phyloP scores from a whole-genome alignment of 495 filamentous ascomycete species.

The Cladorrhinum samala region DNA sequence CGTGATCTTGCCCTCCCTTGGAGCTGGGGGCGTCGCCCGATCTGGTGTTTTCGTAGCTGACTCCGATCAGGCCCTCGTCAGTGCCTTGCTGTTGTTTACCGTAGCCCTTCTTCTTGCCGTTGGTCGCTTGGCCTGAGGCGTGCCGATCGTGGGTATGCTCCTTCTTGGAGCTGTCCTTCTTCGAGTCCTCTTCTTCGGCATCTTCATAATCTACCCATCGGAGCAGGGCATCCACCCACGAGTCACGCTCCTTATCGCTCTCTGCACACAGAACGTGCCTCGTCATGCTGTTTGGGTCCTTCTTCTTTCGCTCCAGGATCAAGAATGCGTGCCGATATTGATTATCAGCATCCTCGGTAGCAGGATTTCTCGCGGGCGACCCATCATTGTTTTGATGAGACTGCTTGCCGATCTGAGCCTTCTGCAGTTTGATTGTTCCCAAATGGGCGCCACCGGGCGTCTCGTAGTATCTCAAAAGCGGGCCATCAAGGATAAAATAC shows the following conservation, averaged over 20 bases:
- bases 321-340: slow-evolving; percentile 96
- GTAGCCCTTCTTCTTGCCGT: slow-evolving; percentile 51
- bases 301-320: slow-evolving; percentile 90
- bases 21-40: slow-evolving; percentile 49
- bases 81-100: slow-evolving; percentile 31
- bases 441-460: slow-evolving; percentile 79
- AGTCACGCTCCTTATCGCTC: slow-evolving; percentile 85
- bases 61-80: slow-evolving; percentile 58
- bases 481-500: slow-evolving; percentile 87
- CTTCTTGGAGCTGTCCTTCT: slow-evolving; percentile 17
- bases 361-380: slow-evolving; percentile 52
- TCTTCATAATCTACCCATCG: slow-evolving; percentile 79
- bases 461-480: slow-evolving; percentile 87
- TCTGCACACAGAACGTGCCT: slow-evolving; percentile 94
- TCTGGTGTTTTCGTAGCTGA: slow-evolving; percentile 79
- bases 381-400: slow-evolving; percentile 55
- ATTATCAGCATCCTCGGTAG: slow-evolving; percentile 73
- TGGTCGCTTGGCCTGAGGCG: slow-evolving; percentile 26
- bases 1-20: slow-evolving; percentile 19
- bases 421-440: slow-evolving; percentile 85
- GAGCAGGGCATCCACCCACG: slow-evolving; percentile 86
- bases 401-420: slow-evolving; percentile 92
- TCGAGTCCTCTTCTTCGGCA: slow-evolving; percentile 46
- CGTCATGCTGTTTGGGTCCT: slow-evolving; percentile 84
- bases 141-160: slow-evolving; percentile 31